Conservation (phyloP, 768 basidiomycete species). For the Tricholoma hemisulphureum region DNA sequence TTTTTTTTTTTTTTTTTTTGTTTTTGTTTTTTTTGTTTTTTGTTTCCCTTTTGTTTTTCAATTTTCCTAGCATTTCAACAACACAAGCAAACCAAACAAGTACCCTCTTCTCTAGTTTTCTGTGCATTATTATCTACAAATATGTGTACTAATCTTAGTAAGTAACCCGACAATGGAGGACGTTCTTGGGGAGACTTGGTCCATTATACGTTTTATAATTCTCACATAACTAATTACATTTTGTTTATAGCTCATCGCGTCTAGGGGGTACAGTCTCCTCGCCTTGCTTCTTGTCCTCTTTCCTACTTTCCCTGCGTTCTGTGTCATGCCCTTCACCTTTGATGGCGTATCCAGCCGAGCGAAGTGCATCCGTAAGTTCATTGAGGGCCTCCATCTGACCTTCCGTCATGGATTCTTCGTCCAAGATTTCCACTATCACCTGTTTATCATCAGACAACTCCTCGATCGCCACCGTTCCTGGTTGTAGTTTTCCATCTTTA, state of each 20-base stretch:
- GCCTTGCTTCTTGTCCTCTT: conserved; percentile 30
- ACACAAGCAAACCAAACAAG: conserved; percentile 3
- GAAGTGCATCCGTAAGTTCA: conserved; percentile 48
- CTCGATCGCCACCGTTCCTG: conserved; percentile 42
- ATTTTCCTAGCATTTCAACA: too few relatives aligned
- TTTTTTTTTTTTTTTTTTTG: conserved; percentile 3
- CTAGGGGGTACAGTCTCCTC: conserved; percentile 8
- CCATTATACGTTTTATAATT: not conserved
- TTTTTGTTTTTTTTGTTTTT: too few relatives aligned
- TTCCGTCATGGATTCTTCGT: conserved; percentile 41
- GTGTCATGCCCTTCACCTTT: conserved; percentile 31
- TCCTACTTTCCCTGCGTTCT: conserved; percentile 26
- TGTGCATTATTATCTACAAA: not conserved
- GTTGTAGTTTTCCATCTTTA: conserved; percentile 16
- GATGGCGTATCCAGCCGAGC: conserved; percentile 53
- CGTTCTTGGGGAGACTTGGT: conserved; percentile 5
- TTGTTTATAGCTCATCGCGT: conserved; percentile 18
- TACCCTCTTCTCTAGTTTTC: not conserved
- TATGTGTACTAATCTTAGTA: not conserved
- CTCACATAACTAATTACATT: not conserved
- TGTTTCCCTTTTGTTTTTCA: not conserved
- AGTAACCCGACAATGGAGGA: conserved; percentile 8
- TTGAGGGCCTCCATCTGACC: conserved; percentile 39
- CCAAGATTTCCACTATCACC: conserved; percentile 43
- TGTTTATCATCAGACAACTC: conserved; percentile 39